phyloP scores from a whole-genome alignment of 176 grass and related monocot species.

The Pontederia paniculata region DNA sequence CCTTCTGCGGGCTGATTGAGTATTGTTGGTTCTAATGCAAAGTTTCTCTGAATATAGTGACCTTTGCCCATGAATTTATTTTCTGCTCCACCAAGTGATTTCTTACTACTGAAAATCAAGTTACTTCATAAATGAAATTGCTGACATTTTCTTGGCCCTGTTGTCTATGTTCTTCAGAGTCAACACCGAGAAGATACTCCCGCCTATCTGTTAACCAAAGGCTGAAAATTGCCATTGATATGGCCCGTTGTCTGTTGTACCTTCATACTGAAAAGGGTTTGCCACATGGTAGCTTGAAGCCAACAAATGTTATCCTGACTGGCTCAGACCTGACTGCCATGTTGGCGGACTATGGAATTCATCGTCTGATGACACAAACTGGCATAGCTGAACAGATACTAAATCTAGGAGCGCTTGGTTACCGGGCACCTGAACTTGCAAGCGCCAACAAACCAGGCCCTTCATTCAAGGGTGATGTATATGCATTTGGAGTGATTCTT shows the following conservation, averaged over 20 bases:
- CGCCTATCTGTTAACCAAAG: conserved; percentile 66
- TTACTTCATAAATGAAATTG: no score
- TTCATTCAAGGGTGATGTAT: conserved; percentile 73
- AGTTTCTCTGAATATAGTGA: no score
- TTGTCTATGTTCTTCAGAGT: conserved; percentile 42
- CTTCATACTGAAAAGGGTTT: conserved; percentile 75
- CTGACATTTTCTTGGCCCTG: no score
- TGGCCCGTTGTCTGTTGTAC: conserved; percentile 62
- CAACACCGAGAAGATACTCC: conserved; percentile 91
- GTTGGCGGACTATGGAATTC: conserved; percentile 66
- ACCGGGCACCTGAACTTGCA: conserved; percentile 66
- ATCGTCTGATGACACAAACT: conserved; percentile 64
- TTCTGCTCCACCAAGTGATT: no score
- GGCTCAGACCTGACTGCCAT: conserved; percentile 81
- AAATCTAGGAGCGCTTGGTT: conserved; percentile 77
- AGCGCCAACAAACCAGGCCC: conserved; percentile 40
- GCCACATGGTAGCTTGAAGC: conserved; percentile 85
- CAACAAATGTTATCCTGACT: conserved; percentile 83
- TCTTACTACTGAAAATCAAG: no score
- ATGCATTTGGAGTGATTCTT: conserved; percentile 73
- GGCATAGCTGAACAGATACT: conserved; percentile 76
- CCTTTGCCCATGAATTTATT: no score
- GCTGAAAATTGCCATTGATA: conserved; percentile 62
- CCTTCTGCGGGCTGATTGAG: no score
- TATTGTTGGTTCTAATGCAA: no score